Evolutionary conservation across 2,329 filamentous ascomycete species (phyloP), one percentile per base, ranked within the genome.

Genomic region (Epichloe uncinata): DNA sequence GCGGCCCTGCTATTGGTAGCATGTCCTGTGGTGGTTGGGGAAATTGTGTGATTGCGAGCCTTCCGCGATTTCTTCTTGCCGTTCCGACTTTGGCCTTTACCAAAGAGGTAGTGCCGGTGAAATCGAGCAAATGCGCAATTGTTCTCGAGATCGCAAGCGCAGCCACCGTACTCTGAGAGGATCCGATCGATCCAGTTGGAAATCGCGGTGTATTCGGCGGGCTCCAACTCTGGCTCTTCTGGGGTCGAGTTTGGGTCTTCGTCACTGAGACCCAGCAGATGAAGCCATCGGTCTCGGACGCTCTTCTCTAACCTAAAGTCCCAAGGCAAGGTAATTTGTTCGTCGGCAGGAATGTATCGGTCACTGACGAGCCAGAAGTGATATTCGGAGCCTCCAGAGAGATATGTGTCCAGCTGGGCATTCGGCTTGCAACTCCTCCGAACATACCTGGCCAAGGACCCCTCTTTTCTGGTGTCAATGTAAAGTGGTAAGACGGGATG

Each of bases 341-440:
- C 79, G 40, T 75, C 72, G 1, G 80, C 72, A 15, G 75, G 67
- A 50, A 97, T 89, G 37, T 83, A 75, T 48, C 85, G 78, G 57
- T 87, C 87, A 58, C 88, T 89, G 52, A 95, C 81, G 55, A 96
- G 83, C 78, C 91, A 96, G 65, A 97, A 95, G 62, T 93, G 87
- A 61, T 91, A 95, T 56, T 91, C 84, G 1, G 81, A 82, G 3
- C 78, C 76, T 44, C 81, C 82, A 2, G 87, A 87, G 45, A 96
- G 78, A 56, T 89, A 86, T 0, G 90, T 94, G 62, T 93, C 90
- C 58, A 97, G 73, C 34, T 79, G 77, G n/a, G 93, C 81, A 61
- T 97, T 98, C 1, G 93, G 87, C 53, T 79, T 81, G 69, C 93
- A 98, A 60, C 93, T 97, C 56, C 91, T 81, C 50, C 93, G 81